Conservation (phyloP, 495 filamentous ascomycete species). For the Entonaema liquescens region DNA sequence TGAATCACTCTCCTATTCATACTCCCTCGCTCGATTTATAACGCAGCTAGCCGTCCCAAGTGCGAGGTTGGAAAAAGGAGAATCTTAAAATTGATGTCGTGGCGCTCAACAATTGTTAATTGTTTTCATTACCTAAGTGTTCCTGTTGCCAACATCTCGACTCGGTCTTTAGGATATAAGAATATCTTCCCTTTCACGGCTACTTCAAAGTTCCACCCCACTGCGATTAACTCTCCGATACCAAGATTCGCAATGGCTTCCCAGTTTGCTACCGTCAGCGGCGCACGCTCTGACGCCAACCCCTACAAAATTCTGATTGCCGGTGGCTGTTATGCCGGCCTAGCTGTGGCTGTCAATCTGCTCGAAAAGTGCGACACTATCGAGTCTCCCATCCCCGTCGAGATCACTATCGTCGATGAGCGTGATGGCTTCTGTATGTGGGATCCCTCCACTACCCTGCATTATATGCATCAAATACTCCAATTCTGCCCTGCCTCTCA, state of each 20-base stretch:
- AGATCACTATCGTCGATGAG: constrained; percentile 75
- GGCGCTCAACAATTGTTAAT: constrained; percentile 14
- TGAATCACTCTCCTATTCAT: constrained; percentile 1
- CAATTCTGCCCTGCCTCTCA: neutral
- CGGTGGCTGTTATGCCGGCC: constrained; percentile 72
- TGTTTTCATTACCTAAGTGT: constrained; percentile 9
- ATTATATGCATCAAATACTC: constrained; percentile 35
- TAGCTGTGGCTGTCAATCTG: constrained; percentile 67
- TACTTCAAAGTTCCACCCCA: constrained; percentile 21
- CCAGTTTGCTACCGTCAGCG: constrained; percentile 14
- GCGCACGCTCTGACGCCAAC: constrained; percentile 23
- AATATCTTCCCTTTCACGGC: constrained; percentile 14
- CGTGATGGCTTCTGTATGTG: constrained; percentile 73
- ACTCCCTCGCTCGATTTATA: constrained; percentile 18
- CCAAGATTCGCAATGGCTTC: constrained; percentile 29
- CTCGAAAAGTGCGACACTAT: constrained; percentile 62
- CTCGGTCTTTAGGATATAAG: constrained; percentile 27
- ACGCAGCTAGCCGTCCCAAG: neutral
- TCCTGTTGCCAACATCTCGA: constrained; percentile 8
- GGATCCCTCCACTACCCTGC: neutral
- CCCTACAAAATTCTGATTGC: constrained; percentile 61
- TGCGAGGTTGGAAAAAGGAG: neutral
- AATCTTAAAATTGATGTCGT: constrained; percentile 18
- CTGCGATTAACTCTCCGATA: constrained; percentile 14
- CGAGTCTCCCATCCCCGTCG: constrained; percentile 55